phyloP scores from a whole-genome alignment of 106 monocot species.

The Agapanthus africanus region DNA sequence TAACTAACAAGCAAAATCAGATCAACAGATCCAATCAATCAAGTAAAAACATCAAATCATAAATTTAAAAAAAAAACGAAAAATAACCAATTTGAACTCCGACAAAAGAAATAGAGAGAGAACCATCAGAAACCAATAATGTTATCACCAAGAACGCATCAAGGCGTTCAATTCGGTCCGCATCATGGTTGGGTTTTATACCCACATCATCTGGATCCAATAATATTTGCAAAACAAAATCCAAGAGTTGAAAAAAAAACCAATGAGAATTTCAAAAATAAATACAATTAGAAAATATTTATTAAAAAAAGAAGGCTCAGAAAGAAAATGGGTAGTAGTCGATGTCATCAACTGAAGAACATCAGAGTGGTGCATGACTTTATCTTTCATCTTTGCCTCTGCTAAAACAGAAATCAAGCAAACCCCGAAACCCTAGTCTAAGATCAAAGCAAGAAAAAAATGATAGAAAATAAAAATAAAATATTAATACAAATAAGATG shows the following conservation, averaged over 20 bases:
- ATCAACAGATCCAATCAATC: no score
- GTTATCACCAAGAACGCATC: conserved; percentile 1
- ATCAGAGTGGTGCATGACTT: conserved; percentile 13
- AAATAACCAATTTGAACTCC: no score
- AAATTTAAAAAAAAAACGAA: neutral
- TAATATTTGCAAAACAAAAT: neutral
- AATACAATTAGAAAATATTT: neutral
- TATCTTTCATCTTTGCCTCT: conserved; percentile 4
- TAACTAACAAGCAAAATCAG: no score
- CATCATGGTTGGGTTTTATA: conserved; percentile 2
- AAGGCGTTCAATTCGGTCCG: conserved; percentile 1
- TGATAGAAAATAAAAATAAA: no score
- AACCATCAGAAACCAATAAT: conserved; percentile 4
- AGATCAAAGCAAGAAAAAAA: no score
- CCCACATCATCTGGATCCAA: conserved; percentile 9
- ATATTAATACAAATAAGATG: no score
- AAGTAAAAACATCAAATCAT: no score
- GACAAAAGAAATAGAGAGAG: neutral
- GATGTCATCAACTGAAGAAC: conserved; percentile 4
- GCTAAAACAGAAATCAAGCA: neutral
- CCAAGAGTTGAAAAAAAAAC: neutral
- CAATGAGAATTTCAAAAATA: neutral
- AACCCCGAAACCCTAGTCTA: no score
- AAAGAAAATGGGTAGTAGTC: conserved; percentile 11
- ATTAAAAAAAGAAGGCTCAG: neutral